Percentiles rank a stretch among this genome's conserved stretches.
These are phyloP conservation scores for Zanthoxylum bungeanum DNA, from an alignment of 345 rosid species.

Conservation along the genomic window DNA sequence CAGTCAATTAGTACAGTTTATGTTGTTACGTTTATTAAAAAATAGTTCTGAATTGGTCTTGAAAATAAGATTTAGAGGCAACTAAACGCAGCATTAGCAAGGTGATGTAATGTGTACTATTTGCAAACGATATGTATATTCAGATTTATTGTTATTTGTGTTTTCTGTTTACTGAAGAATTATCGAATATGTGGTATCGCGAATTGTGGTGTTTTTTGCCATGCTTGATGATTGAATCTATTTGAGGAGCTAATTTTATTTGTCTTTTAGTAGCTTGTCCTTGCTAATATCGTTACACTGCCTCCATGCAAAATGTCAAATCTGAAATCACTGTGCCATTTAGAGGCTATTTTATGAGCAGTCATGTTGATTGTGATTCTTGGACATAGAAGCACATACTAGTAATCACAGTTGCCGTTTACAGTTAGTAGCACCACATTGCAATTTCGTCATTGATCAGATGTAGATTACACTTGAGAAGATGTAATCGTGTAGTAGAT, in stretches of 20 bases:
- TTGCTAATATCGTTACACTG: neutral
- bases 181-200: neutral
- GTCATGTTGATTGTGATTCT: conserved; percentile 1
- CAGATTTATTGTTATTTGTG: neutral
- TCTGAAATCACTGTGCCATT: neutral
- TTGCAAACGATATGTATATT: neutral
- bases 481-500: neutral
- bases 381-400: conserved; percentile 7
- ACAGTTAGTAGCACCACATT: neutral
- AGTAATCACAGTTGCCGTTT: neutral
- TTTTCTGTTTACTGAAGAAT: neutral
- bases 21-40: neutral
- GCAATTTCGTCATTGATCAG: neutral
- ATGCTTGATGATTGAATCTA: neutral
- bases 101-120: neutral
- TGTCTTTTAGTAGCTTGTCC: neutral
- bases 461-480: neutral
- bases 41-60: neutral
- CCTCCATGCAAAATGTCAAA: neutral
- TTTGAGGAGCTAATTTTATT: neutral
- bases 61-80: neutral
- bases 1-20: neutral
- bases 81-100: neutral
- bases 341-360: neutral
- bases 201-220: neutral